phyloP scores from a whole-genome alignment of 371 early-diverging fungal species.

The Apophysomyces sp. region DNA sequence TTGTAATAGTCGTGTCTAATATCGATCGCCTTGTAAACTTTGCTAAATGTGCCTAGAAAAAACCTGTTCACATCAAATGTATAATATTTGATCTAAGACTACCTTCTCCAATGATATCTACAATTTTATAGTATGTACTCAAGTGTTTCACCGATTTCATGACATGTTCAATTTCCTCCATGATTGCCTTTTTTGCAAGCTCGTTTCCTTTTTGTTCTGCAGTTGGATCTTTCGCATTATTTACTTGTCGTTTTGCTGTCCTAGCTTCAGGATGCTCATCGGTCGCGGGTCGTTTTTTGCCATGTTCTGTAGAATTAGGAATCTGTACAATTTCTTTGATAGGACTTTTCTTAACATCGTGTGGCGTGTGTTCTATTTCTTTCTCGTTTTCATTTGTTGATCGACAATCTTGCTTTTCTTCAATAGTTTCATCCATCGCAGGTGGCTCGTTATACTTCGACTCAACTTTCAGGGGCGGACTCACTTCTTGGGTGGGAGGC shows the following conservation, averaged over 20 bases:
- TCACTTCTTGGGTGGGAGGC: background rate
- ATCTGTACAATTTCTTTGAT: background rate
- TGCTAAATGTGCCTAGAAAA: slow-evolving; percentile 88
- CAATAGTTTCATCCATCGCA: background rate
- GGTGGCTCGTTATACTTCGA: background rate
- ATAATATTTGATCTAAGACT: background rate
- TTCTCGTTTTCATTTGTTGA: background rate
- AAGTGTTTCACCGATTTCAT: slow-evolving; percentile 45
- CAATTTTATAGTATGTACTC: slow-evolving; percentile 58
- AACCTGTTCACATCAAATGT: background rate
- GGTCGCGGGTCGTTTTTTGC: background rate
- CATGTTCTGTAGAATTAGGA: background rate
- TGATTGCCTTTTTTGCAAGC: background rate
- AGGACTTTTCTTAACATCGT: background rate
- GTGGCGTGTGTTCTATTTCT: background rate
- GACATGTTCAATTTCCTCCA: background rate
- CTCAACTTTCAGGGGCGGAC: background rate
- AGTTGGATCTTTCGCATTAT: background rate
- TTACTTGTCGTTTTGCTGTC: background rate
- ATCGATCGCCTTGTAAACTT: slow-evolving; percentile 95
- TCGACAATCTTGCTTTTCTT: background rate
- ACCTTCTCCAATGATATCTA: slow-evolving; percentile 82
- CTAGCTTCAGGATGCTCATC: background rate
- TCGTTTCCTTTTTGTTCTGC: background rate
- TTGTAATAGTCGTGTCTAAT: slow-evolving; percentile 65